Evolutionary conservation across 805 yeast genomes (phyloP), one percentile per base, ranked within the genome.

Genomic region (Yarrowia divulgata): DNA sequence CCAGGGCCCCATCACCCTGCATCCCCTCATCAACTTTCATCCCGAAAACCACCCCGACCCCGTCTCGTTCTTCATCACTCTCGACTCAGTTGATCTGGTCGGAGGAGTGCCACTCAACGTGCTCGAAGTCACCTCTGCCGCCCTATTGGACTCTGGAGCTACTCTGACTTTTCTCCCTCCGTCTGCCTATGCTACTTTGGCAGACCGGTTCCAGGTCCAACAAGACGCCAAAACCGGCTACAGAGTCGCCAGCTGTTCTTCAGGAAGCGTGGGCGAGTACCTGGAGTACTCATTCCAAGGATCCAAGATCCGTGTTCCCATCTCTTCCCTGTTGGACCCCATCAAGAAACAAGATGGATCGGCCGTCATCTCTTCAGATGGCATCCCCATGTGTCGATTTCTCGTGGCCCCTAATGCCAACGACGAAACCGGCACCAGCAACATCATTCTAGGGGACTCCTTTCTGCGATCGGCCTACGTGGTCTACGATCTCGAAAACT

Each of bases 221-320:
- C 39, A 37, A 8, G 46, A 49, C 48, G 3, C 58, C 5, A 39
- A 69, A 0, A 70, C 67, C 3, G 69, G 77, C 14, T 23, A 5
- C 40, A 19, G 55, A 10, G 60, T 43, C 18, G 67, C 71, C n/a
- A 40, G 6, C 23, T 72, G 23, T 5, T 57, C 63, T 0, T 18
- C 40, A 5, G 54, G 54, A 19, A 14, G 14, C 18, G 14, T 13
- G 18, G 85, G 95, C 79, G 98, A 98, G 71, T 97, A 94, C 77
- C 84, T 95, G 80, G 93, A 98, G 64, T 88, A 94, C 81, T 93
- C 84, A 77, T 90, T 95, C 74, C 88, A 86, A 70, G 98, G 98
- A 72, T 91, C 94, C 84, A 94, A 93, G 83, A 90, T 97, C 67
- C 87, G 95, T 77, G 77, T 89, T 71, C 89, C 98, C 46, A 88